Base-by-base conservation (phyloP, 106 monocot genomes). In the Dendrobium officinale region DNA sequence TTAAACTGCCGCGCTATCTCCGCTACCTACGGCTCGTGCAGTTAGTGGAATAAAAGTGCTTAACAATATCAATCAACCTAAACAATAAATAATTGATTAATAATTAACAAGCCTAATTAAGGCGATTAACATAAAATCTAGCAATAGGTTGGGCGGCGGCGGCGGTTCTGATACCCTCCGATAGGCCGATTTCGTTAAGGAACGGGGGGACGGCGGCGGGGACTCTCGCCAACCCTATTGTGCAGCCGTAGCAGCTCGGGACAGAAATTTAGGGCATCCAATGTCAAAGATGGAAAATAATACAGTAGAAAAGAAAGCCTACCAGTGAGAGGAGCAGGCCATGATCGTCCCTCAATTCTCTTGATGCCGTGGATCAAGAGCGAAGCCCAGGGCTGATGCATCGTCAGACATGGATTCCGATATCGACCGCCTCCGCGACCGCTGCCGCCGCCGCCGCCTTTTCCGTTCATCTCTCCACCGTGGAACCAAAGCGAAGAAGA, bases 351-450 rank as follows among this genome's bases (percentile, higher is more conserved):
- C 83, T 96, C 96, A 73, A 96, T 80, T 78, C 92, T 90, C 87
- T 96, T 96, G 87, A 96, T 93, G 66, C 93, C 93, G 78, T 96
- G 80, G 55, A 96, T 85, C 6, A 96, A 87, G 42, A 93, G 87
- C 4, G 96, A 96, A 2, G 93, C 93, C 96, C 96, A 96, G 1
- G 96, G 96, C 83, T 96, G 96, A 84, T 96, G 96, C 96, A 96
- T 93, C 76, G 93, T 96, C 68, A 96, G 83, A 83, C 96, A 96
- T n/a, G 96, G 86, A 72, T 96, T 93, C 44, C 78, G 75, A 40
- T 82, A 86, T 58, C 85, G 77, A 1, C 73, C 74, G 18, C 84
- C 58, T 6, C 82, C 58, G 19, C 79, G 64, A 31, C 84, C 72
- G 41, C 48, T 64, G 15, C 68, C 82, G 49, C 55, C 51, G 49